Base-by-base conservation (phyloP, 2,329 filamentous ascomycete species). In the Chrysoporthe cubensis region DNA sequence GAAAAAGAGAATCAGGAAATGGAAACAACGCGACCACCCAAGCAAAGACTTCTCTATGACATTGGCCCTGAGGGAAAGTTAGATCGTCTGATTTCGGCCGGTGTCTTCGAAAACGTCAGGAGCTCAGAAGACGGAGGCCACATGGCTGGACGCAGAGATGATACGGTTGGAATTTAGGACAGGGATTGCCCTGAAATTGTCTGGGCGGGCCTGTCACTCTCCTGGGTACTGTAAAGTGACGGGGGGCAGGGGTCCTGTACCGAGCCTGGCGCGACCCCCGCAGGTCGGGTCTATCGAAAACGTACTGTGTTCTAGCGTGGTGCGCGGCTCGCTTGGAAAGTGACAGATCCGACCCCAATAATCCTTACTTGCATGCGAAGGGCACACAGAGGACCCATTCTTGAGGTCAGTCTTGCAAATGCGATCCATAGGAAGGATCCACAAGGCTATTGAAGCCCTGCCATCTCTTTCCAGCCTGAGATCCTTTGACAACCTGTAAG, bases 91-190 rank as follows among this genome's bases (percentile, higher is more conserved):
- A 62, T 43, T 54, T 18, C 56, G 58, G 46, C 18, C 32, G 52
- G 26, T 67, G 48, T 64, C 61, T 57, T 59, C 62, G 68, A 69
- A 60, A 67, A 62, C 65, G 68, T 65, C 65, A 67, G 65, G 62
- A 65, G 37, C 68, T 44, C 56, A 57, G 59, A 52, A 54, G 50
- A 58, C 57, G 13, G 26, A 67, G 68, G 65, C 68, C 68, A 69
- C 68, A 67, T 69, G 68, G 66, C 63, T 62, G 50, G 58, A 48
- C 40, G 65, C 60, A 57, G 62, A 21, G 44, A 42, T 56, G 42
- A 48, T 57, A 62, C 34, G 56, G 56, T 64, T 50, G 67, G 62
- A 44, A 67, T 46, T 46, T 43, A 16, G 44, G 60, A 61, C 68
- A 67, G 58, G 68, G 68, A 48, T 69, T 56, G 57, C 57, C 59